A percentile compares a stretch with the other conserved stretches of the same genome.
phyloP scores from a whole-genome alignment of 495 filamentous ascomycete species.

The Aspergillus baeticus region DNA sequence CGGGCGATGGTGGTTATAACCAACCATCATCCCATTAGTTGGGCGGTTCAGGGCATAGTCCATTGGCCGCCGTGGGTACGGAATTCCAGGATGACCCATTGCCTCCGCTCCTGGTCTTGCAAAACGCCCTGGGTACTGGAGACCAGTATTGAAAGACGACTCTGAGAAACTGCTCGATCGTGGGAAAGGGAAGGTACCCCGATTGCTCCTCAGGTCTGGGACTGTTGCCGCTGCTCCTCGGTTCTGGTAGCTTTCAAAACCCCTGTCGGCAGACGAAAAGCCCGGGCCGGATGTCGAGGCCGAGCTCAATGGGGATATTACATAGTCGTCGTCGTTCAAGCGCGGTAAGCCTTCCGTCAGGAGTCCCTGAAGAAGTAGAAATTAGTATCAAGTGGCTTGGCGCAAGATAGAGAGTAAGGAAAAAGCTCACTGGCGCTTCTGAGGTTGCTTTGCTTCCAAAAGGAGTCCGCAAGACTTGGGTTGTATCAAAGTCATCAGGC shows the following conservation, averaged over 20 bases:
- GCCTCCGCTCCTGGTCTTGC: constrained; percentile 29
- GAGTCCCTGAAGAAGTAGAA: constrained; percentile 24
- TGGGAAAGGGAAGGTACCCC: constrained; percentile 34
- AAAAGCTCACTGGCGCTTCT: constrained; percentile 34
- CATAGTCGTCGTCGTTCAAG: constrained; percentile 42
- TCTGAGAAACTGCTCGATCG: constrained; percentile 47
- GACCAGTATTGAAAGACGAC: constrained; percentile 32
- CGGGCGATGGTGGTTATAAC: constrained; percentile 32
- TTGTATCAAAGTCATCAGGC: constrained; percentile 89
- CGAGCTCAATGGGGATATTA: constrained; percentile 45
- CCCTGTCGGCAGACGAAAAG: constrained; percentile 34
- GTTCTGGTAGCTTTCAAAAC: constrained; percentile 29
- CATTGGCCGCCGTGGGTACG: constrained; percentile 37
- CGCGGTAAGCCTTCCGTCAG: constrained; percentile 39
- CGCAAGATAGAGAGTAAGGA: constrained; percentile 21
- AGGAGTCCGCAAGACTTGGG: constrained; percentile 84
- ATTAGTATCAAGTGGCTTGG: constrained; percentile 17
- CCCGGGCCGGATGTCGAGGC: constrained; percentile 42
- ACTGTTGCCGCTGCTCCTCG: constrained; percentile 31
- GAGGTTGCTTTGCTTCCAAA: constrained; percentile 37
- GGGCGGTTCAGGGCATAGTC: constrained; percentile 34
- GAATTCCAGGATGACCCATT: constrained; percentile 25
- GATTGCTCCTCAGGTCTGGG: constrained; percentile 34
- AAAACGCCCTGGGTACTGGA: constrained; percentile 34
- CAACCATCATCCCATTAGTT: constrained; percentile 29